Percentiles rank a stretch among this genome's conserved stretches.
These are phyloP conservation scores for Apiotrichum siamense DNA, from an alignment of 1,284 basidiomycete species.

Conservation along the genomic window DNA sequence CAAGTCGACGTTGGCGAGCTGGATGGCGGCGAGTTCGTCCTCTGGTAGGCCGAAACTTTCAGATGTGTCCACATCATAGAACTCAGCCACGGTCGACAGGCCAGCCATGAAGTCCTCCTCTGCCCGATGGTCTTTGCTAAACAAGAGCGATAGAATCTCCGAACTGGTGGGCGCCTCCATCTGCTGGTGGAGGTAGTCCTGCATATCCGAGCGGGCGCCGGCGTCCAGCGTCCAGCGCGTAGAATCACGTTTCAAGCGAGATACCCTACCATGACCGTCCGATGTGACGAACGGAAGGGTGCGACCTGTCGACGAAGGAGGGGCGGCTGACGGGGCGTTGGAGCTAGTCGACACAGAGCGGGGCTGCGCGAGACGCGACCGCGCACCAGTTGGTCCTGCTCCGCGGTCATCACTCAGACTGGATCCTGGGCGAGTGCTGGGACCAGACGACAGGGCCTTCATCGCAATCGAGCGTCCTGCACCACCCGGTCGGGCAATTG, in stretches of 20 bases:
- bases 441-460: slow-evolving; percentile 37
- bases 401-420: slow-evolving; percentile 26
- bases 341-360: slow-evolving; percentile 8
- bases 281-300: slow-evolving; percentile 58
- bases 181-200: slow-evolving; percentile 79
- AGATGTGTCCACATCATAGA: slow-evolving; percentile 62
- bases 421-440: slow-evolving; percentile 28
- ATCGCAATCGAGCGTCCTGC: slow-evolving; percentile 40
- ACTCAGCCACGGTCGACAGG: slow-evolving; percentile 65
- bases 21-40: slow-evolving; percentile 61
- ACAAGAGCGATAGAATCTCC: slow-evolving; percentile 71
- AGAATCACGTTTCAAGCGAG: slow-evolving; percentile 71
- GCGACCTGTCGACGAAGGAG: slow-evolving; percentile 12
- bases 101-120: slow-evolving; percentile 87
- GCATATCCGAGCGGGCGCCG: slow-evolving; percentile 66
- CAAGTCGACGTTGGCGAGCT: slow-evolving; percentile 84
- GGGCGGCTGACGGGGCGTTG: slow-evolving; percentile 19
- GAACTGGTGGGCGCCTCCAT: slow-evolving; percentile 80
- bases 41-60: slow-evolving; percentile 54
- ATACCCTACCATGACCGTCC: slow-evolving; percentile 66
- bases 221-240: slow-evolving; percentile 72
- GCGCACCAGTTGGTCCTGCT: slow-evolving; percentile 23
- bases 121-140: slow-evolving; percentile 93
- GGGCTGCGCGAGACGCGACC: slow-evolving; percentile 20
- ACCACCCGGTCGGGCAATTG: slow-evolving; percentile 1